Conservation (phyloP, 345 rosid species). For the Atalantia buxifolia region DNA sequence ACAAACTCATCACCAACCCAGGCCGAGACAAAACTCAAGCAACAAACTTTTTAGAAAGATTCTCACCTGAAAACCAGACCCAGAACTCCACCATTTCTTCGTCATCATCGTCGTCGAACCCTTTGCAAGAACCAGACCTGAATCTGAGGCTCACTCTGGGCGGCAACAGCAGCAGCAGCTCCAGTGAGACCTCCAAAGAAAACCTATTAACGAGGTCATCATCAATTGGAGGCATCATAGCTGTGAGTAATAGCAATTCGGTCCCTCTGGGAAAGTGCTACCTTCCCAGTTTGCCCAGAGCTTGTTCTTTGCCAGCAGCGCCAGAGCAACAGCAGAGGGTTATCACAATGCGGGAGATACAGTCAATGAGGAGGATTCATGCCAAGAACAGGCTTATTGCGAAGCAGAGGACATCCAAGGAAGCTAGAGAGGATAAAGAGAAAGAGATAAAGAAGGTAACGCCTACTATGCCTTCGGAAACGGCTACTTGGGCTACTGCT, state of each 20-base stretch:
- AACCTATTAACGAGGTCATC: conserved; percentile 7
- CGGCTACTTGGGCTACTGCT: conserved; percentile 22
- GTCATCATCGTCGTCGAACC: background rate
- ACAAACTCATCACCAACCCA: background rate
- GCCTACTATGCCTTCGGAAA: conserved; percentile 16
- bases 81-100: background rate
- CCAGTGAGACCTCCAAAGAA: background rate
- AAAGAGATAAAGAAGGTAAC: background rate
- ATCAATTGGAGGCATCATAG: conserved; percentile 5
- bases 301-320: conserved; percentile 22
- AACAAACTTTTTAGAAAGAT: background rate
- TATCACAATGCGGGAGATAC: conserved; percentile 4
- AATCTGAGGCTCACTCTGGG: conserved; percentile 25
- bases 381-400: conserved; percentile 1
- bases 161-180: conserved; percentile 14
- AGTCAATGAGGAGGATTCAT: conserved; percentile 7
- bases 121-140: conserved; percentile 12
- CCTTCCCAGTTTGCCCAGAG: conserved; percentile 15
- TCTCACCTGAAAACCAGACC: background rate
- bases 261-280: background rate
- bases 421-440: background rate
- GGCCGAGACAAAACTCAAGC: background rate
- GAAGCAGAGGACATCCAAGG: conserved; percentile 8
- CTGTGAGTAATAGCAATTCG: background rate
- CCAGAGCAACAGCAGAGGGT: conserved; percentile 6